Evolutionary conservation across 371 early-diverging fungal species (phyloP).

Genomic region (Batkoa obscura): DNA sequence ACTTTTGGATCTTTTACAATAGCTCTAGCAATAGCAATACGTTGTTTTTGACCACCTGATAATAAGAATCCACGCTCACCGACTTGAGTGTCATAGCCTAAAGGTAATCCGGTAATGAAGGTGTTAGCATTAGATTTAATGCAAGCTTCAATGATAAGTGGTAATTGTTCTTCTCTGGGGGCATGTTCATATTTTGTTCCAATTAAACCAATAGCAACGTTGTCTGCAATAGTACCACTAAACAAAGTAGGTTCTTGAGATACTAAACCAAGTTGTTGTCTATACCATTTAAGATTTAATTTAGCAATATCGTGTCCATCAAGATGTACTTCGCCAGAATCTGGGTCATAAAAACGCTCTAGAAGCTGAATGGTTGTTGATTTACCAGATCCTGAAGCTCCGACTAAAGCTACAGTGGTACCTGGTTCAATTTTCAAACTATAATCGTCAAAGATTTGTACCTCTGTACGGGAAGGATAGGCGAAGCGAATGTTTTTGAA

Average conservation of each 20-base stretch:
- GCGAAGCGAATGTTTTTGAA: constrained; percentile 40
- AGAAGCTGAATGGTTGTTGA: constrained; percentile 72
- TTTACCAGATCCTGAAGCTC: constrained; percentile 73
- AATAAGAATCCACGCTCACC: constrained; percentile 40
- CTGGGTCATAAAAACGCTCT: constrained; percentile 75
- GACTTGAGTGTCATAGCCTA: constrained; percentile 57
- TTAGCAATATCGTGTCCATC: constrained; percentile 49
- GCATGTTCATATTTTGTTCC: constrained; percentile 10
- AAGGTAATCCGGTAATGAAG: constrained; percentile 46
- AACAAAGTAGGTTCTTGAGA: constrained; percentile 80
- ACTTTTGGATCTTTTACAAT: constrained; percentile 46
- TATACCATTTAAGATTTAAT: constrained; percentile 46
- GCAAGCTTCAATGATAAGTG: constrained; percentile 27
- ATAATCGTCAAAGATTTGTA: constrained; percentile 34
- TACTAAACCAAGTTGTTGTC: constrained; percentile 63
- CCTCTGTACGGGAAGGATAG: constrained; percentile 52
- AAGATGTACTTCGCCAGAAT: constrained; percentile 31
- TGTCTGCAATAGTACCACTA: constrained; percentile 56
- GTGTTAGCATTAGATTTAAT: constrained; percentile 32
- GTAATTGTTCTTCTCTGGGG: constrained; percentile 9
- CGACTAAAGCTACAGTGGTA: constrained; percentile 55
- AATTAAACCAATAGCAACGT: constrained; percentile 39
- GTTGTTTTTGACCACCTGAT: constrained; percentile 34
- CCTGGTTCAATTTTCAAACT: constrained; percentile 44
- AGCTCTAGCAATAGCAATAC: constrained; percentile 54